Base-by-base conservation (phyloP, 139 green algal genomes). In the Mychonastes homosphaera region DNA sequence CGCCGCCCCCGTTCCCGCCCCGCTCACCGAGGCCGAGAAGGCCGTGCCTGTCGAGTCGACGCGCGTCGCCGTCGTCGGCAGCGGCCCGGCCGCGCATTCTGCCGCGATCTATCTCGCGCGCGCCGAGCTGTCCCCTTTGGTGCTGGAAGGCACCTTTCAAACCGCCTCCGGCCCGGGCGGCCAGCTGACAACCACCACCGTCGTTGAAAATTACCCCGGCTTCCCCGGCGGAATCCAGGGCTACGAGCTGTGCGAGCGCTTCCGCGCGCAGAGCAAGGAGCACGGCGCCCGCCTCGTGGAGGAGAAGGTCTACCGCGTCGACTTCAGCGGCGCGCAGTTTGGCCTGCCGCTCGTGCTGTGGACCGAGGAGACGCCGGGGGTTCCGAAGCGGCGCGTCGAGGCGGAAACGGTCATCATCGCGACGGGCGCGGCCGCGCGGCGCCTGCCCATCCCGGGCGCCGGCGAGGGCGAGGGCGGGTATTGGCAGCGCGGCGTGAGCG, bases 121-220 rank as follows among this genome's bases (percentile, higher is more conserved):
- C 2, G 75, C 80, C 48, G 86, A 95, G 62, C 70, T 95, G 33
- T 58, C 77, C 16, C 87, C 86, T 13, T 59, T 94, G 16, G 60
- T 95, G 18, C 87, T 95, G 67, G 87, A 93, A 53, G 85, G 85
- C 7, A 80, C 50, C 46, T 69, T 81, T 48, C 69, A 72, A 2
- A 92, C 92, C 53, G 86, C 82, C 41, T 90, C 94, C 45, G 84
- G 82, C 9, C 79, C 79, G 18, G 82, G 80, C 7, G 82, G 82
- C 13, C 80, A 89, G 67, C 74, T 89, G 6, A 89, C 82, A 21
- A 89, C 82, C 19, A 89, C 82, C 15, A 85, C 76, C 10, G 79
- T 92, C 36, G 83, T 94, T 15, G 83, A 90, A 52, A 90, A 87
- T 70, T 90, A 84, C 57, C 83, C 80, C 18, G 83, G 83, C n/a